Conservation (phyloP, 352 stramenopile genomes). For the Phytophthora uliginosa region DNA sequence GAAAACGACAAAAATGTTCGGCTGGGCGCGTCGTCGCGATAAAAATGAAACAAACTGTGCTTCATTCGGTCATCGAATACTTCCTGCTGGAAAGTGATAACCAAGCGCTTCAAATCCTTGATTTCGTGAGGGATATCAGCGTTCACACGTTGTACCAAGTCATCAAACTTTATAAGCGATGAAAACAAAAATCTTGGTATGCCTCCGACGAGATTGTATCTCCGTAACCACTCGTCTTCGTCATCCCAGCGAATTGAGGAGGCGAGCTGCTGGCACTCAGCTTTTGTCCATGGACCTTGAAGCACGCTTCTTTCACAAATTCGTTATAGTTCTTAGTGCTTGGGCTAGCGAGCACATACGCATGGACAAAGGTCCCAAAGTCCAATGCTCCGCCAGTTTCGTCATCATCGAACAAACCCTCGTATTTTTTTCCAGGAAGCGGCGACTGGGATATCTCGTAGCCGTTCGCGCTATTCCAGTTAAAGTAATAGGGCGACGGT, state of each 20-base stretch:
- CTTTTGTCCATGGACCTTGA: conserved; percentile 40
- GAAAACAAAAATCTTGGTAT: conserved; percentile 40
- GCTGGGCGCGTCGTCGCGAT: too few species aligned
- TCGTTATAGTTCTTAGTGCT: conserved; percentile 29
- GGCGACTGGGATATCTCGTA: conserved; percentile 2
- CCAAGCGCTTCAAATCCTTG: too few species aligned
- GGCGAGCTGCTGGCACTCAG: conserved; percentile 28
- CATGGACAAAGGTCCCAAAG: neutral
- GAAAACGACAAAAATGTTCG: too few species aligned
- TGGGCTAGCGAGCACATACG: conserved; percentile 37
- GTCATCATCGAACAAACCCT: conserved; percentile 27
- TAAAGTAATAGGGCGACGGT: conserved; percentile 7
- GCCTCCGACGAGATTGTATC: conserved; percentile 37
- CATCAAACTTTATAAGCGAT: conserved; percentile 17
- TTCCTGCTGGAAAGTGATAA: too few species aligned
- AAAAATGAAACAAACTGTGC: too few species aligned
- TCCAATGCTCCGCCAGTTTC: conserved; percentile 6
- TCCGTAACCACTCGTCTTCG: conserved; percentile 32
- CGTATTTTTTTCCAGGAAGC: conserved; percentile 9
- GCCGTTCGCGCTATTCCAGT: neutral
- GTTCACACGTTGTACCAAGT: conserved; percentile 10
- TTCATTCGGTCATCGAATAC: too few species aligned
- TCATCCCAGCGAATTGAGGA: conserved; percentile 18
- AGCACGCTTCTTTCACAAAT: conserved; percentile 33
- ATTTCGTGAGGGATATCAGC: neutral